phyloP scores from a whole-genome alignment of 306 rosid species.

The Rosa chinensis region DNA sequence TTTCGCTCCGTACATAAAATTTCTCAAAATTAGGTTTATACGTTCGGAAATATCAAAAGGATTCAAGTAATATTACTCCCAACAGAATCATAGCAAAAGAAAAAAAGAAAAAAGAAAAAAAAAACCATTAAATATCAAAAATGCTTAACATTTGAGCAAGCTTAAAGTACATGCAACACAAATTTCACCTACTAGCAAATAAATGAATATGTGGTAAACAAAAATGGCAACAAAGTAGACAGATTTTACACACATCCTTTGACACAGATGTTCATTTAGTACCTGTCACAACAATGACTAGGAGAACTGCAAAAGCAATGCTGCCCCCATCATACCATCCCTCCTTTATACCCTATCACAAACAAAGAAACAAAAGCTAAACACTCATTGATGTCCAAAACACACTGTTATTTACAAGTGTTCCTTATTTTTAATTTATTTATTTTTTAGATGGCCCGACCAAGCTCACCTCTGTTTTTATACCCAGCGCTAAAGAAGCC shows the following conservation, averaged over 20 bases:
- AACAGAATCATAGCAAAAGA: neutral
- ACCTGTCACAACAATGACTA: slow-evolving; percentile 95
- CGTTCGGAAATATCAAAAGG: too few species aligned
- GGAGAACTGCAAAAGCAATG: slow-evolving; percentile 95
- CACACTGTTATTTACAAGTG: neutral
- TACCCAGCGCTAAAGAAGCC: slow-evolving; percentile 91
- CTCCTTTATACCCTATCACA: slow-evolving; percentile 79
- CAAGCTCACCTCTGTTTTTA: slow-evolving; percentile 85
- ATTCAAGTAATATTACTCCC: slow-evolving; percentile 1
- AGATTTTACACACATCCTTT: neutral
- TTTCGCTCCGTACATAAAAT: too few species aligned
- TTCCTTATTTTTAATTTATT: neutral
- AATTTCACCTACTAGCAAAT: neutral
- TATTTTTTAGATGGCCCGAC: neutral
- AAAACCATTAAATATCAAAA: neutral
- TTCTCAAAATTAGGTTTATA: too few species aligned
- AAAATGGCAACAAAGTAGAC: neutral
- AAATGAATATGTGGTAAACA: neutral
- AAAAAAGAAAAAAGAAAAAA: neutral
- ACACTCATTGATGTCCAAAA: slow-evolving; percentile 7
- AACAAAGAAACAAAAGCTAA: slow-evolving; percentile 21
- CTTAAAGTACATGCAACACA: slow-evolving; percentile 3
- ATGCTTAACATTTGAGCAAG: neutral
- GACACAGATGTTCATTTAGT: slow-evolving; percentile 5
- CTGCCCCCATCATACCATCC: slow-evolving; percentile 99